A percentile compares a stretch with the other conserved stretches of the same genome.
These are phyloP conservation scores for Lichtheimia ramosa DNA, from an alignment of 371 early-diverging fungal species.

Conservation along the genomic window DNA sequence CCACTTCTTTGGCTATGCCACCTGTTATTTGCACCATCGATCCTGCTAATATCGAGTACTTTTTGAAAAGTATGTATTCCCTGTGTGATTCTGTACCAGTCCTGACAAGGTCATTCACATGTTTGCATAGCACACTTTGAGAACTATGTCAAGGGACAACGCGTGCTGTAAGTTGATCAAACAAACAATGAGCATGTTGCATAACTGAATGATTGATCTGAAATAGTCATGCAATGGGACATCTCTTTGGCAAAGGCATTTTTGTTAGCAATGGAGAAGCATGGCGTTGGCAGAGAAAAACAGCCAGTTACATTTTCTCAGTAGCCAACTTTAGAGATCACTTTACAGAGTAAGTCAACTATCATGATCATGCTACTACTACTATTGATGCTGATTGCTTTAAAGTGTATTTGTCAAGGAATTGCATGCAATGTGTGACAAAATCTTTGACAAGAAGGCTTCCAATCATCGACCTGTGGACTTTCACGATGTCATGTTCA, in stretches of 20 bases:
- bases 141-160: conserved; percentile 47
- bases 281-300: conserved; percentile 65
- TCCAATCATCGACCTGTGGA: conserved; percentile 39
- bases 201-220: neutral
- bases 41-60: conserved; percentile 23
- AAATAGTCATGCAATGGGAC: conserved; percentile 15
- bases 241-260: conserved; percentile 65
- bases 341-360: conserved; percentile 32
- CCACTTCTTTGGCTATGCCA: conserved; percentile 25
- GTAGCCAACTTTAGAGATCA: conserved; percentile 62
- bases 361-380: neutral
- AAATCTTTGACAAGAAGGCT: conserved; percentile 33
- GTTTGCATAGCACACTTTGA: conserved; percentile 39
- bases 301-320: conserved; percentile 60
- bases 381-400: neutral
- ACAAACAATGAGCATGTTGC: neutral
- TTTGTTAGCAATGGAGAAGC: conserved; percentile 61
- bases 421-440: conserved; percentile 20
- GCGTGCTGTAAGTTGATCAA: conserved; percentile 13
- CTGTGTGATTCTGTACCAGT: too few relatives aligned
- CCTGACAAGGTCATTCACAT: too few relatives aligned
- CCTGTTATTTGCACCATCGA: conserved; percentile 19
- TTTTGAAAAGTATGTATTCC: conserved; percentile 28
- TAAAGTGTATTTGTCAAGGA: conserved; percentile 41
- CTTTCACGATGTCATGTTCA: conserved; percentile 58